Evolutionary conservation across 2,329 filamentous ascomycete genomes (phyloP).

Genomic region (Paracorniculantispora psalliotae): DNA sequence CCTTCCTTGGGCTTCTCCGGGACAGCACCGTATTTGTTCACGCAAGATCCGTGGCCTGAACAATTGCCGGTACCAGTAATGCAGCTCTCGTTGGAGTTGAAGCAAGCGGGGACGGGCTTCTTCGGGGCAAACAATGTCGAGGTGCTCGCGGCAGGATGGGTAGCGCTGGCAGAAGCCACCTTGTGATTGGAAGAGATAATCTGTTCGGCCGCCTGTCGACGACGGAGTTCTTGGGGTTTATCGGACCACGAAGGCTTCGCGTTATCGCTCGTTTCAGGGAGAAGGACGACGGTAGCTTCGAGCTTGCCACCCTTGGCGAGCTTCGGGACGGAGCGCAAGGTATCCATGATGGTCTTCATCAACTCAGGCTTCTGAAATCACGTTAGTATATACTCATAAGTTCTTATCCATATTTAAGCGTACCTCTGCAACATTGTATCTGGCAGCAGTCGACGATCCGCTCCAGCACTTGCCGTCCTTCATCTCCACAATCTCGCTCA

Average conservation of each 20-base stretch:
- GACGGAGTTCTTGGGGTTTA: constrained; percentile 39
- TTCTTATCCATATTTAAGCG: background rate
- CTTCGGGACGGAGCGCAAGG: constrained; percentile 40
- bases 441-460: constrained; percentile 36
- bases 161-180: constrained; percentile 20
- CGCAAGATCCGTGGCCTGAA: constrained; percentile 75
- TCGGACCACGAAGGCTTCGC: constrained; percentile 38
- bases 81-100: constrained; percentile 65
- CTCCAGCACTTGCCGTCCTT: constrained; percentile 42
- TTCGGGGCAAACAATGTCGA: constrained; percentile 32
- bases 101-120: constrained; percentile 64
- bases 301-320: constrained; percentile 46
- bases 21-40: constrained; percentile 51
- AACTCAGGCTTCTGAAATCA: constrained; percentile 29
- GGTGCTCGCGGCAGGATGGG: constrained; percentile 21
- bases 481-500: constrained; percentile 38
- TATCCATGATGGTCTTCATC: constrained; percentile 31
- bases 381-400: constrained; percentile 20
- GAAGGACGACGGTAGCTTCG: constrained; percentile 52
- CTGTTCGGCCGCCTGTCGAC: constrained; percentile 44
- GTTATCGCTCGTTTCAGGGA: constrained; percentile 42
- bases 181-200: constrained; percentile 37
- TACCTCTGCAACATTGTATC: constrained; percentile 43
- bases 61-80: constrained; percentile 68
- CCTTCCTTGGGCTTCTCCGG: constrained; percentile 21